Evolutionary conservation across 345 rosid species (phyloP).

Genomic region (Hibiscus trionum): DNA sequence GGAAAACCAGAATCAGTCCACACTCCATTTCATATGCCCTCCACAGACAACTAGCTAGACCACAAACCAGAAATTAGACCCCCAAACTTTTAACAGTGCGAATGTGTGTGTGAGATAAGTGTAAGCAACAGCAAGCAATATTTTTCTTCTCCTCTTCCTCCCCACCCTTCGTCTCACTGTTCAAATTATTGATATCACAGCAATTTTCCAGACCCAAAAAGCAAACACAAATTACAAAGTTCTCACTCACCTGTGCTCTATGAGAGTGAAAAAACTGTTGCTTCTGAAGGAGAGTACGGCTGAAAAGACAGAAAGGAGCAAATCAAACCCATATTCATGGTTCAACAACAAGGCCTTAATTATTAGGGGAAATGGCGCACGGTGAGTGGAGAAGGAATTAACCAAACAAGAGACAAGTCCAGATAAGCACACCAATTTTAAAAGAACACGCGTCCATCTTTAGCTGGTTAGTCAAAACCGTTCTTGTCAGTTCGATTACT

Average conservation of each 20-base stretch:
- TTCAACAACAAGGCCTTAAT: background rate
- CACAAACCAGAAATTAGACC: background rate
- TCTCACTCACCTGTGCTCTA: conserved; percentile 80
- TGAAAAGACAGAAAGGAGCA: conserved; percentile 25
- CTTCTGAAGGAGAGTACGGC: conserved; percentile 81
- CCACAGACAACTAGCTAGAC: background rate
- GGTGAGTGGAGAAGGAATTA: background rate
- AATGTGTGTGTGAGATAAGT: background rate
- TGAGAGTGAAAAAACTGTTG: conserved; percentile 96
- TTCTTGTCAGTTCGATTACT: background rate
- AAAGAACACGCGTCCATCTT: background rate
- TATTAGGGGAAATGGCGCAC: background rate
- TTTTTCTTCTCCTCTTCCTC: background rate
- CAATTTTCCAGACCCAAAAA: background rate
- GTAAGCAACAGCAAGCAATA: background rate
- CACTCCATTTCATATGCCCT: background rate
- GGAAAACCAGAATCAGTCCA: conserved; percentile 2
- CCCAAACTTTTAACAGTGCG: background rate
- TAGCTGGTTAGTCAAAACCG: background rate
- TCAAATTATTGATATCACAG: background rate
- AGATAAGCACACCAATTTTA: background rate
- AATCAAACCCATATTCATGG: conserved; percentile 16
- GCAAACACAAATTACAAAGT: conserved; percentile 1
- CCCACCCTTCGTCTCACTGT: background rate
- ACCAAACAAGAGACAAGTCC: background rate